Base-by-base conservation (phyloP, 2,329 filamentous ascomycete species). In the Penicillium oxalicum region DNA sequence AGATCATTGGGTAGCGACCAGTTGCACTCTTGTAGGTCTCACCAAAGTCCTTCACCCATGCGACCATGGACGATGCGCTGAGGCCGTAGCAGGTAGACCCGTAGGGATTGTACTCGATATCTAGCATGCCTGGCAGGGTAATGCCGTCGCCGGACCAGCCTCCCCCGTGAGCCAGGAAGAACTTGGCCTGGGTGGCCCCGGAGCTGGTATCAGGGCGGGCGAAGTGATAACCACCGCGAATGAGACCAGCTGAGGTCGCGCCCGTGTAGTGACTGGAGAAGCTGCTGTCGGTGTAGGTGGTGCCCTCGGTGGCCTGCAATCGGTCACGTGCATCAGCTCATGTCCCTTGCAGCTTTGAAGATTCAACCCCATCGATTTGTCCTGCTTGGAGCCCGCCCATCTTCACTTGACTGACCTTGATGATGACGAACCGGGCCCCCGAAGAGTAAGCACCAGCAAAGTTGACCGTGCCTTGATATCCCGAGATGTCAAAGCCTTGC, bases 191-290 rank as follows among this genome's bases (percentile, higher is more conserved):
- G 0, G 64, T 61, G 4, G 72, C 65, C 12, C 74, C 77, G 4
- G 71, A 67, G 54, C 70, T 71, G 12, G 60, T 58, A 41, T 62
- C 69, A 0, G 76, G 77, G 33, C 71, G 71, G 4, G 78, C 78
- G 54, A 79, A 80, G 69, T 81, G 78, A 58, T 81, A 80, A 33
- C 71, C 77, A 42, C 78, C 78, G 24, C 77, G 76, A 61, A 81
- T 75, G 50, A 82, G 65, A 25, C 73, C 73, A 3, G 76, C 77
- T 7, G 67, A 67, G 39, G 76, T 79, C 32, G 77, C 77, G 26
- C 70, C 70, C 2, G 52, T 65, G 61, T 79, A 79, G 57, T 81
- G 76, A 28, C 55, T 61, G 50, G 66, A 72, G 66, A 81, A 81
- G 25, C 42, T 53, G n/a, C 68, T 59, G 54, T 75, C 72, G 32